Conservation (phyloP, 2,329 filamentous ascomycete genomes). For the Venturia effusa region DNA sequence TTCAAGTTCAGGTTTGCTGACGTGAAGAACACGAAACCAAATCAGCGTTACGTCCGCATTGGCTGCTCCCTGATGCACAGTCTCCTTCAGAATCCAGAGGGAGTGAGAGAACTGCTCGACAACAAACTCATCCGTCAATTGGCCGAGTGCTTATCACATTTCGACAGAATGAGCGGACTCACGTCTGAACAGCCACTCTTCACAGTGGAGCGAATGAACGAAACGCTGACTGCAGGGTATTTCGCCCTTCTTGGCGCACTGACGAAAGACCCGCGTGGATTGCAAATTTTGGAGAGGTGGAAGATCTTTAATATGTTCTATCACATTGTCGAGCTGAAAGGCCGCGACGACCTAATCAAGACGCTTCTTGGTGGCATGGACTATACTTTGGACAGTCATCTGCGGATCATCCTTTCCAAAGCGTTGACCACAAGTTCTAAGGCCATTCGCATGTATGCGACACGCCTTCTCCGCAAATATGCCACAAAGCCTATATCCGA, state of each 20-base stretch:
- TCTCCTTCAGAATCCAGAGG: conserved; percentile 75
- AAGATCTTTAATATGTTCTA: conserved; percentile 99
- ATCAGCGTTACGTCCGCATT: conserved; percentile 84
- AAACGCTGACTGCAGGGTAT: conserved; percentile 85
- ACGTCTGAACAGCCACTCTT: conserved; percentile 85
- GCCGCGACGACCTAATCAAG: conserved; percentile 84
- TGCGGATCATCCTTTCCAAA: conserved; percentile 85
- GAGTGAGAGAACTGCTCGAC: conserved; percentile 73
- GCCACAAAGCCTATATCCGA: conserved; percentile 46
- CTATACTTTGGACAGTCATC: conserved; percentile 74
- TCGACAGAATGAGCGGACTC: conserved; percentile 65
- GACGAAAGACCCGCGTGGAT: conserved; percentile 69
- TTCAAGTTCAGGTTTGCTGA: conserved; percentile 96
- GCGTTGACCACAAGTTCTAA: conserved; percentile 86
- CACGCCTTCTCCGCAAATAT: conserved; percentile 77
- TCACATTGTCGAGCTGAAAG: conserved; percentile 85
- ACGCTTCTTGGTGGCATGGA: conserved; percentile 84
- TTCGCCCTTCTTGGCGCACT: conserved; percentile 85
- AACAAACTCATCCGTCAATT: conserved; percentile 91
- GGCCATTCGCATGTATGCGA: conserved; percentile 81
- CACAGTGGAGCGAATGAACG: conserved; percentile 69
- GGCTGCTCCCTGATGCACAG: conserved; percentile 84
- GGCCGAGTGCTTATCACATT: conserved; percentile 89
- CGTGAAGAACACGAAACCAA: conserved; percentile 78
- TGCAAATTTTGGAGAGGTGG: conserved; percentile 89